Percentiles rank a stretch among this genome's conserved stretches.
phyloP scores from a whole-genome alignment of 306 rosid species.

The Trichosanthes cucumerina region DNA sequence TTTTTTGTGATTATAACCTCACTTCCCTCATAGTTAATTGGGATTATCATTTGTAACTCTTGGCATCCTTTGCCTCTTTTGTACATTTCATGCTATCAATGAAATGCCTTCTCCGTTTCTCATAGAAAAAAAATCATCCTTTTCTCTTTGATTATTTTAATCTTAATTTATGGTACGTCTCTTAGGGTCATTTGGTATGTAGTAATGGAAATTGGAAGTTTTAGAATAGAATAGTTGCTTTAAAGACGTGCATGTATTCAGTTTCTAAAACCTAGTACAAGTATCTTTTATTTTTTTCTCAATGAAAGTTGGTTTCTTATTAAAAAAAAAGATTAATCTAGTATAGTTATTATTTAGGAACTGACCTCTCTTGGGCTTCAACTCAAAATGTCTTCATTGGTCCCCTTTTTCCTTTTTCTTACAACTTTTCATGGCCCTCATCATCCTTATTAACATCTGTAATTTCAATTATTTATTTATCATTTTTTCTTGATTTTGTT shows the following conservation, averaged over 20 bases:
- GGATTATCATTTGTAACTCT: too few relatives aligned
- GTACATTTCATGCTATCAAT: too few relatives aligned
- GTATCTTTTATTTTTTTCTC: too few relatives aligned
- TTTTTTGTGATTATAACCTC: too few relatives aligned
- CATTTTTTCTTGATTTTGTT: background rate
- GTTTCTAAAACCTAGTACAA: background rate
- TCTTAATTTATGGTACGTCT: background rate
- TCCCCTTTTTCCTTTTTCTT: background rate
- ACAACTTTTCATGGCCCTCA: background rate
- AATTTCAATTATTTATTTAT: background rate
- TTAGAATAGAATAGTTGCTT: background rate
- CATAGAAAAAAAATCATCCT: too few relatives aligned
- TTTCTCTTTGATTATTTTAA: background rate
- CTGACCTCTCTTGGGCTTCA: background rate
- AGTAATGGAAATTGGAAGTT: background rate
- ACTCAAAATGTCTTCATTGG: background rate
- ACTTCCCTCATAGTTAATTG: too few relatives aligned
- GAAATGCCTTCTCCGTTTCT: too few relatives aligned
- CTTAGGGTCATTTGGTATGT: background rate
- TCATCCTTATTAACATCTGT: background rate
- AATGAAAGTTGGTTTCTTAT: too few relatives aligned
- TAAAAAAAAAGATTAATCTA: background rate
- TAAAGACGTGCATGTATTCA: background rate
- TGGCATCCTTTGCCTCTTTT: too few relatives aligned
- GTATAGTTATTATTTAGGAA: background rate